Conservation (phyloP, 495 filamentous ascomycete genomes). For the Physcia stellaris region DNA sequence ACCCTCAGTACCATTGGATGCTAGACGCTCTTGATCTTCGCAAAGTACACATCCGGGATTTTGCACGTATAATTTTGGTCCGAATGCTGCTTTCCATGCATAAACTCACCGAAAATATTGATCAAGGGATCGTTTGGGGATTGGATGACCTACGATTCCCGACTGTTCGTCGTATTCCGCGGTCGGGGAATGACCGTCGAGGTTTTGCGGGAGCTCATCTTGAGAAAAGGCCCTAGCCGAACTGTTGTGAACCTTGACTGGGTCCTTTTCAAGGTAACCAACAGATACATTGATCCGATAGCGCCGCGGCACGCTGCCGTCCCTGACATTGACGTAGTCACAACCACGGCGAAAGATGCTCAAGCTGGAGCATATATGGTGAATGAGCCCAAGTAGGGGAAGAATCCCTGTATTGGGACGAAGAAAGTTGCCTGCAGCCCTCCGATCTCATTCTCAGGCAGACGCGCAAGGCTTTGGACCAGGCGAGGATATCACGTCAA, state of each 20-base stretch:
- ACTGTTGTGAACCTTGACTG: slow-evolving; percentile 87
- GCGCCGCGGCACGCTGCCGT: slow-evolving; percentile 77
- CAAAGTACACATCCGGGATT: slow-evolving; percentile 91
- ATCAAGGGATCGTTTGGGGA: slow-evolving; percentile 72
- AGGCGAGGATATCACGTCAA: slow-evolving; percentile 86
- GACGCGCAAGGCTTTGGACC: slow-evolving; percentile 70
- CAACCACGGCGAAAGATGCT: slow-evolving; percentile 53
- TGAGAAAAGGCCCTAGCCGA: slow-evolving; percentile 80
- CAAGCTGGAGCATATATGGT: slow-evolving; percentile 49
- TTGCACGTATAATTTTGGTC: slow-evolving; percentile 92
- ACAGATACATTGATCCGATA: slow-evolving; percentile 88
- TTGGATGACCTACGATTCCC: slow-evolving; percentile 96
- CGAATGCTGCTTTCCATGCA: slow-evolving; percentile 83
- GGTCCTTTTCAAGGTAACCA: slow-evolving; percentile 83
- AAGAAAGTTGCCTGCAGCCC: slow-evolving; percentile 72
- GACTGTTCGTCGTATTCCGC: slow-evolving; percentile 74
- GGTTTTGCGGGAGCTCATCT: slow-evolving; percentile 80
- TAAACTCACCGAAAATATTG: slow-evolving; percentile 88
- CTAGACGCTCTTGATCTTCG: slow-evolving; percentile 73
- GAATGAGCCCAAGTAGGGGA: slow-evolving; percentile 72
- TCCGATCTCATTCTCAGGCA: slow-evolving; percentile 59
- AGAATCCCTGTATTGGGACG: slow-evolving; percentile 69
- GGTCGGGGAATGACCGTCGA: slow-evolving; percentile 86
- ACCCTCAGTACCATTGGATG: slow-evolving; percentile 97
- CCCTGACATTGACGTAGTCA: slow-evolving; percentile 50